Conservation (phyloP, 1,139 yeast genomes). For the Candida buenavistaensis region DNA sequence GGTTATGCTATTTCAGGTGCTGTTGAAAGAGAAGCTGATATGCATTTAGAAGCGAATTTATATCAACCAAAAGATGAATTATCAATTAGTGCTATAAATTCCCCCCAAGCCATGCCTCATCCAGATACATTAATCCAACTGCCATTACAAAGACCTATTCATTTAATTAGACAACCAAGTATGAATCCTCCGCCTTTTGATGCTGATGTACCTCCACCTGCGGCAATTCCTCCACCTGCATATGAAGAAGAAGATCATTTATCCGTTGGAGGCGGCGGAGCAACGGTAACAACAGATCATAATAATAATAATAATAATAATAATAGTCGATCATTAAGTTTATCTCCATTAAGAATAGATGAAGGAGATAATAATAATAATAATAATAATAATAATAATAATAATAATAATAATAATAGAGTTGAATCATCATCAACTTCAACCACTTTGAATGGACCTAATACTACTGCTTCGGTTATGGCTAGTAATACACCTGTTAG, state of each 20-base stretch:
- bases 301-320: constrained; percentile 12
- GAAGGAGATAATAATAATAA: constrained; percentile 3
- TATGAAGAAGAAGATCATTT: constrained; percentile 32
- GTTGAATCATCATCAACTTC: no score
- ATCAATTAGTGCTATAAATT: constrained; percentile 35
- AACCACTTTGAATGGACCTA: neutral
- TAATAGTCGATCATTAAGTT: constrained; percentile 9
- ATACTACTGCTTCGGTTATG: constrained; percentile 1
- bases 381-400: constrained; percentile 13
- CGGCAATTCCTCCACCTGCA: constrained; percentile 35
- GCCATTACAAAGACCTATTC: constrained; percentile 37
- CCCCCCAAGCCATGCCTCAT: constrained; percentile 61
- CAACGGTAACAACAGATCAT: no score
- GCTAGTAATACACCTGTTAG: constrained; percentile 20
- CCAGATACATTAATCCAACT: constrained; percentile 39
- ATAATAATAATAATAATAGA: constrained; percentile 1
- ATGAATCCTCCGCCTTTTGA: constrained; percentile 46
- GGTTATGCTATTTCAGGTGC: constrained; percentile 32
- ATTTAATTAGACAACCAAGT: constrained; percentile 36
- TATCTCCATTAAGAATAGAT: constrained; percentile 17
- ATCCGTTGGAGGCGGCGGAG: no score
- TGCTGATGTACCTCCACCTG: constrained; percentile 27
- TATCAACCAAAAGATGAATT: constrained; percentile 51
- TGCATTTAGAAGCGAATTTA: constrained; percentile 59
- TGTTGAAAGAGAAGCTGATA: constrained; percentile 27